phyloP scores from a whole-genome alignment of 2,329 filamentous ascomycete genomes.

The Trichocomaceae sp. region DNA sequence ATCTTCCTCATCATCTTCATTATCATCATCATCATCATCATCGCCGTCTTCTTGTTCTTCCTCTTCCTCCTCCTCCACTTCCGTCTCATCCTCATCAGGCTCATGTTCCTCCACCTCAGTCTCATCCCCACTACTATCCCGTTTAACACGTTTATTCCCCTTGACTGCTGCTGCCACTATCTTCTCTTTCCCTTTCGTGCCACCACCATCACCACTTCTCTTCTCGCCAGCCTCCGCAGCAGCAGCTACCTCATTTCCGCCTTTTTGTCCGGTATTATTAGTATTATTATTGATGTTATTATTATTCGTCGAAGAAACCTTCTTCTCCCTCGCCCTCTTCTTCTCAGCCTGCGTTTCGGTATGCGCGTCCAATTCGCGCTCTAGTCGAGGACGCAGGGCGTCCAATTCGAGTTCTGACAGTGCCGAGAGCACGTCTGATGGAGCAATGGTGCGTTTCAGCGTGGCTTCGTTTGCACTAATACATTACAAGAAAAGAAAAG shows the following conservation, averaged over 20 bases:
- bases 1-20: constrained; percentile 20
- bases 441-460: constrained; percentile 56
- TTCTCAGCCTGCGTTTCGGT: constrained; percentile 29
- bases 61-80: constrained; percentile 17
- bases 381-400: constrained; percentile 51
- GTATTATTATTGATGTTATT: not conserved
- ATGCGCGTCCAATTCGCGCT: constrained; percentile 51
- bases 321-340: constrained; percentile 41
- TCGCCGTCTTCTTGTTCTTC: constrained; percentile 14
- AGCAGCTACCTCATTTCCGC: constrained; percentile 16
- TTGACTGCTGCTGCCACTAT: not conserved
- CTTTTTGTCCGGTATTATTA: constrained; percentile 23
- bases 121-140: constrained; percentile 19
- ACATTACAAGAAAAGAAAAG: not conserved
- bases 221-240: not conserved
- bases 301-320: constrained; percentile 22
- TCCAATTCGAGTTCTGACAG: constrained; percentile 56
- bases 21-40: constrained; percentile 4
- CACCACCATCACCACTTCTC: constrained; percentile 21
- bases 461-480: constrained; percentile 55
- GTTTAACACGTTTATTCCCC: constrained; percentile 11
- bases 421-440: constrained; percentile 55
- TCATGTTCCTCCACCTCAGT: constrained; percentile 20
- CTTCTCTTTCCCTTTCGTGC: constrained; percentile 16
- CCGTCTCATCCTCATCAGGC: constrained; percentile 17